A percentile compares a stretch with the other conserved stretches of the same genome.
Conservation (phyloP, 805 yeast genomes). For the Yamadazyma laniorum region DNA sequence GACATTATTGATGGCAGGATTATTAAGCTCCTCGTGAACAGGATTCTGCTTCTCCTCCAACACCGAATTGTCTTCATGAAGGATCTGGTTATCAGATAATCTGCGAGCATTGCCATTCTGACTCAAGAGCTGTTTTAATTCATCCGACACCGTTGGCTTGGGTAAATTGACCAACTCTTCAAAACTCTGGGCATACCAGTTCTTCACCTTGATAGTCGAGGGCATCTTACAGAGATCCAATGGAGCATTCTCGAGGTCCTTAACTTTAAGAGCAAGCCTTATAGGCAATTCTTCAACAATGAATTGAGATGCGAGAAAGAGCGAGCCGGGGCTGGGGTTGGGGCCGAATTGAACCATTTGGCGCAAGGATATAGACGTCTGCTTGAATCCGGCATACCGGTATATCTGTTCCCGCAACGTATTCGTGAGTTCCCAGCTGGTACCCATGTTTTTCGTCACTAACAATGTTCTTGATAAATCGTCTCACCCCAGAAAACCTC, state of each 20-base stretch:
- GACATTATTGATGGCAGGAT: conserved; percentile 40
- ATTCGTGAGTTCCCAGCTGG: conserved; percentile 50
- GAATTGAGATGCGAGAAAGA: conserved; percentile 81
- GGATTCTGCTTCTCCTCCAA: conserved; percentile 20
- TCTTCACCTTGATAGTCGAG: conserved; percentile 68
- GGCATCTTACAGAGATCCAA: conserved; percentile 71
- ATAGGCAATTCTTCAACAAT: conserved; percentile 85
- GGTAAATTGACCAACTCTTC: conserved; percentile 72
- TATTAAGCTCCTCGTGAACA: conserved; percentile 26
- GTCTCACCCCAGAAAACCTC: neutral
- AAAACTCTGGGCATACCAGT: conserved; percentile 91
- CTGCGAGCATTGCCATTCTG: conserved; percentile 21
- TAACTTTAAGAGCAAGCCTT: conserved; percentile 79
- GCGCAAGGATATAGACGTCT: conserved; percentile 78
- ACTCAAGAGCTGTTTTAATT: conserved; percentile 35
- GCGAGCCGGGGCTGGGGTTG: conserved; percentile 70
- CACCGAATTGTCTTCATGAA: conserved; percentile 14
- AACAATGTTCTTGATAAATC: no score
- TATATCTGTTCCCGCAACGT: conserved; percentile 54
- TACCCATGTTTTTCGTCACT: conserved; percentile 28
- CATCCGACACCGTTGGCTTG: conserved; percentile 51
- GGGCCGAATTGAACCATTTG: conserved; percentile 94
- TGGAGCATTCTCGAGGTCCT: conserved; percentile 80
- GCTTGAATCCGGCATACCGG: conserved; percentile 69
- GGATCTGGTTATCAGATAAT: conserved; percentile 10